Percentiles rank a stretch among this genome's conserved stretches.
Evolutionary conservation across 768 basidiomycete genomes (phyloP).

Genomic region (Candolleomyces aberdarensis): DNA sequence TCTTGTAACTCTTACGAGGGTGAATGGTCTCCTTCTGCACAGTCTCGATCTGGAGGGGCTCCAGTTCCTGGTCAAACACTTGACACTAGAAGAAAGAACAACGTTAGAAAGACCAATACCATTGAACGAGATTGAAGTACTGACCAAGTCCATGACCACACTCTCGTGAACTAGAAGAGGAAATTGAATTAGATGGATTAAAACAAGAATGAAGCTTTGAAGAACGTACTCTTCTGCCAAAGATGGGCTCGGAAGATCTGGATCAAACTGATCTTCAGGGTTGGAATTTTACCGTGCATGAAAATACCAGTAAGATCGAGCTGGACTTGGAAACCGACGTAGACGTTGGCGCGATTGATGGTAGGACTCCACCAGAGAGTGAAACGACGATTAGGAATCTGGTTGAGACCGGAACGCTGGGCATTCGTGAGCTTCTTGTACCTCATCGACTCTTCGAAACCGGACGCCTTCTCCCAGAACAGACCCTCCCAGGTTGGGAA

Average conservation of each 20-base stretch:
- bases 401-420: conserved; percentile 95
- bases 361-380: conserved; percentile 99
- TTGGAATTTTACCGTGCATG: conserved; percentile 97
- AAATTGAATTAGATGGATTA: conserved; percentile 8
- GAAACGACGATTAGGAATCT: conserved; percentile 98
- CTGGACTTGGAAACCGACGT: conserved; percentile 99
- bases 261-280: conserved; percentile 97
- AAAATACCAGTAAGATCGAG: conserved; percentile 97
- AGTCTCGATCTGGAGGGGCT: conserved; percentile 97
- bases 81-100: conserved; percentile 58
- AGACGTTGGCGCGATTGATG: conserved; percentile 98
- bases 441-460: conserved; percentile 94
- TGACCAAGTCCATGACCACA: conserved; percentile 80
- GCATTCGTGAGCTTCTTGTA: conserved; percentile 98
- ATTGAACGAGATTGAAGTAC: conserved; percentile 14
- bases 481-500: conserved; percentile 98
- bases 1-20: conserved; percentile 99
- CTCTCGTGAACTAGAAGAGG: conserved; percentile 73
- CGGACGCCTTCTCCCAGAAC: conserved; percentile 98
- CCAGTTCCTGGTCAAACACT: conserved; percentile 98
- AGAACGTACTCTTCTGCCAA: conserved; percentile 94
- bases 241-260: conserved; percentile 99
- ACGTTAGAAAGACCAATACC: conserved; percentile 4
- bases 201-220: conserved; percentile 17
- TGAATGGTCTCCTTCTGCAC: conserved; percentile 99